phyloP scores from a whole-genome alignment of 2,329 filamentous ascomycete genomes.

The Didymella segeticola region DNA sequence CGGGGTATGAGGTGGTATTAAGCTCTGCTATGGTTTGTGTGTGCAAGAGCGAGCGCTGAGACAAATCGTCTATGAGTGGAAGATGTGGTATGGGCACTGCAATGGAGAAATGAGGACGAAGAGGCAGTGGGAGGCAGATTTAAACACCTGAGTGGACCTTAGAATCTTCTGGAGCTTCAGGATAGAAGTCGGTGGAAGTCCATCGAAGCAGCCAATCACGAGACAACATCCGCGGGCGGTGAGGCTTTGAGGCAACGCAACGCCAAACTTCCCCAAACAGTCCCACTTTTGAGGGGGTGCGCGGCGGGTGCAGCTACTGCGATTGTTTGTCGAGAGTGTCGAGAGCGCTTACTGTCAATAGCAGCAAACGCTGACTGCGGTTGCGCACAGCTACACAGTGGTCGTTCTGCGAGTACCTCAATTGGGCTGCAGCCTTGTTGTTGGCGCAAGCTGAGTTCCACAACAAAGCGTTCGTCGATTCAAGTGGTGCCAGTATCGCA shows the following conservation, averaged over 20 bases:
- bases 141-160: neutral
- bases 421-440: conserved; percentile 1
- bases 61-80: conserved; percentile 29
- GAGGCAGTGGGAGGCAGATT: conserved; percentile 22
- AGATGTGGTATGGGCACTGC: conserved; percentile 31
- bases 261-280: conserved; percentile 7
- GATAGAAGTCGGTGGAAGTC: conserved; percentile 46
- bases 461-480: neutral
- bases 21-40: conserved; percentile 29
- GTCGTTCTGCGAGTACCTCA: conserved; percentile 1
- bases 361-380: neutral
- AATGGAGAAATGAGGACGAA: conserved; percentile 28
- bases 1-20: conserved; percentile 27
- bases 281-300: conserved; percentile 15
- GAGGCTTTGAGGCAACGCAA: neutral
- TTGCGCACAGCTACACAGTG: no score
- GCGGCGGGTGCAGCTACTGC: conserved; percentile 5
- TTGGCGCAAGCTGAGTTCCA: neutral
- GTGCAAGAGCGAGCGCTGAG: conserved; percentile 31
- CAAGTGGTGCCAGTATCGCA: conserved; percentile 14
- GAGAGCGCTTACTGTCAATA: neutral
- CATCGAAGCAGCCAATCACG: conserved; percentile 32
- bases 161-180: conserved; percentile 38
- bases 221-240: neutral
- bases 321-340: neutral